Conservation (phyloP, 1,284 basidiomycete species). For the Ceratobasidium sp. region DNA sequence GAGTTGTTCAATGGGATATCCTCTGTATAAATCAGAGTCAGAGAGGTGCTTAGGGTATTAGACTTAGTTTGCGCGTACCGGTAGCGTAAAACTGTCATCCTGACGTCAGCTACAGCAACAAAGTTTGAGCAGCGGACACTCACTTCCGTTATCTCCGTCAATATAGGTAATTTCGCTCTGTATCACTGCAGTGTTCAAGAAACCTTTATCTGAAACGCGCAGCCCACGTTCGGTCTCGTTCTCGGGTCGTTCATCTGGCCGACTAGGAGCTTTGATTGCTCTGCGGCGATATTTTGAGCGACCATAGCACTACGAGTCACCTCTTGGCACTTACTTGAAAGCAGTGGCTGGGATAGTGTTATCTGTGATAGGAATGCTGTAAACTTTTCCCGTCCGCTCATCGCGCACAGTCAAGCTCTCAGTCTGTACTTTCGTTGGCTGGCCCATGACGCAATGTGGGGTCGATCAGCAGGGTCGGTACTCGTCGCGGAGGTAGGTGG, state of each 20-base stretch:
- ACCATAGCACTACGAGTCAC: background rate
- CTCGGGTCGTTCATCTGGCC: conserved; percentile 73
- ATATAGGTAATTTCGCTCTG: conserved; percentile 86
- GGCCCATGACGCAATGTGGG: conserved; percentile 58
- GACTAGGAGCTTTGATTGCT: conserved; percentile 61
- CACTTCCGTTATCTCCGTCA: conserved; percentile 83
- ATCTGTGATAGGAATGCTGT: conserved; percentile 75
- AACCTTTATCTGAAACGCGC: conserved; percentile 80
- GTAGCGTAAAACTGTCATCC: conserved; percentile 71
- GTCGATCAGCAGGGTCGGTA: conserved; percentile 1
- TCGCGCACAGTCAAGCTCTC: conserved; percentile 76
- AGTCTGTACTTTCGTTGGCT: conserved; percentile 49
- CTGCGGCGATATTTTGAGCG: conserved; percentile 7
- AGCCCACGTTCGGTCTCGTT: conserved; percentile 85
- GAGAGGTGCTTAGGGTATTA: conserved; percentile 16
- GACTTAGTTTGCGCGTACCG: background rate
- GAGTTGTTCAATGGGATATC: conserved; percentile 92
- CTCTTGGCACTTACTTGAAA: conserved; percentile 72
- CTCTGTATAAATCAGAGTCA: conserved; percentile 59
- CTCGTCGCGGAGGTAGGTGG: background rate
- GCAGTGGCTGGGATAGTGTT: conserved; percentile 81
- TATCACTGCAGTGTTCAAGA: conserved; percentile 87
- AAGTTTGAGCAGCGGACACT: conserved; percentile 47
- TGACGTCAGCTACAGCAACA: conserved; percentile 4
- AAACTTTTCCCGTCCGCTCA: conserved; percentile 84